Conservation (phyloP, 495 filamentous ascomycete species). For the Penicillium ochrochloron region DNA sequence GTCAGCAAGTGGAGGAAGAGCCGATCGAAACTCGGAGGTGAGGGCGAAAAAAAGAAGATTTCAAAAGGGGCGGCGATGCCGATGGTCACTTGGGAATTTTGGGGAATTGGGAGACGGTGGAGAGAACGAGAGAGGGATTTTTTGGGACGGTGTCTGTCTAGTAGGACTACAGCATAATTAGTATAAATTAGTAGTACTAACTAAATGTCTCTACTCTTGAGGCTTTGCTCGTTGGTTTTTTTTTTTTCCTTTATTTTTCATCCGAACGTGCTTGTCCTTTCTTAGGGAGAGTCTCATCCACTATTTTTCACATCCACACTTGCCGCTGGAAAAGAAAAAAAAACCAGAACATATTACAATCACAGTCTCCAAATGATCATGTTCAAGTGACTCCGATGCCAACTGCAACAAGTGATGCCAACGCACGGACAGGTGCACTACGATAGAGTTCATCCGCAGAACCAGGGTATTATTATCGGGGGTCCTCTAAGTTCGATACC, state of each 20-base stretch:
- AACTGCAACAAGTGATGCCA: neutral
- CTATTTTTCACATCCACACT: neutral
- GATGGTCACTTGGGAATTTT: conserved; percentile 15
- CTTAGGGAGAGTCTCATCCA: neutral
- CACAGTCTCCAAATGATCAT: neutral
- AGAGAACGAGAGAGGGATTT: neutral
- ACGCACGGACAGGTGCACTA: conserved; percentile 18
- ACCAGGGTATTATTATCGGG: conserved; percentile 5
- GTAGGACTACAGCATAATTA: neutral
- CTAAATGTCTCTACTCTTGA: neutral
- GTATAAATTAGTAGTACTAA: neutral
- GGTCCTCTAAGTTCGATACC: neutral
- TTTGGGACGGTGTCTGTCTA: neutral
- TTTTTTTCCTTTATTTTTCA: too few relatives aligned
- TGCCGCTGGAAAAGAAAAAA: neutral
- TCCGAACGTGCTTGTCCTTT: neutral
- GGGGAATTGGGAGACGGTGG: conserved; percentile 2
- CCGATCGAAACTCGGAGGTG: neutral
- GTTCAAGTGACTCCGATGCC: neutral
- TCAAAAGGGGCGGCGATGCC: conserved; percentile 33
- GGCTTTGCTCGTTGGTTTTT: neutral
- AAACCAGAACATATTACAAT: neutral
- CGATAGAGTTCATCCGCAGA: conserved; percentile 16
- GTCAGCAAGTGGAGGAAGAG: conserved; percentile 5
- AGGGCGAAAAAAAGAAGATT: conserved; percentile 18